These are phyloP conservation scores for Evernia prunastri DNA, from an alignment of 495 filamentous ascomycete genomes.

Conservation along the genomic window DNA sequence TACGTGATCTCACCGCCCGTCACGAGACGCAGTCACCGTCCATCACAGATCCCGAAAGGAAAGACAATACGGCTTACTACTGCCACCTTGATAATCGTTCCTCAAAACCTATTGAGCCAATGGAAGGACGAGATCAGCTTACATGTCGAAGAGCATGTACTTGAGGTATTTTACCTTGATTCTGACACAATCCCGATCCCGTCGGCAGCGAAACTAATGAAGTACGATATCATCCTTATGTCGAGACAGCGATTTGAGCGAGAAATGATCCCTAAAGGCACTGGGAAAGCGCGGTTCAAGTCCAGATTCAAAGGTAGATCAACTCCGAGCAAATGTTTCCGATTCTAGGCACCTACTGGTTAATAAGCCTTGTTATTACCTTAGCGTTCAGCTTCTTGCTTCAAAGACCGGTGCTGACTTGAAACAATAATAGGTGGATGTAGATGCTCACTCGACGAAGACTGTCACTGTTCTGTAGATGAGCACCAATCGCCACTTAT, in stretches of 20 bases:
- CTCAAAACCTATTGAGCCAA: slow-evolving; percentile 47
- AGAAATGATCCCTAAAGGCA: slow-evolving; percentile 33
- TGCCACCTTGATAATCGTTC: slow-evolving; percentile 54
- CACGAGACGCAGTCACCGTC: slow-evolving; percentile 40
- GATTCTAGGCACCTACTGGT: neutral
- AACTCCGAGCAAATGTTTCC: neutral
- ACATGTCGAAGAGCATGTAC: slow-evolving; percentile 53
- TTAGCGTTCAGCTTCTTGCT: neutral
- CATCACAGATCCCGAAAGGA: slow-evolving; percentile 37
- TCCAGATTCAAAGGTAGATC: neutral
- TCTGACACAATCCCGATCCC: slow-evolving; percentile 42
- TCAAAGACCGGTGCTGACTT: neutral
- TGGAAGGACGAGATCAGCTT: slow-evolving; percentile 56
- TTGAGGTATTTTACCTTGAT: slow-evolving; percentile 60
- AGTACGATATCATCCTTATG: slow-evolving; percentile 76
- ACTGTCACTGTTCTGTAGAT: slow-evolving; percentile 32
- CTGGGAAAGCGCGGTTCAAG: slow-evolving; percentile 8
- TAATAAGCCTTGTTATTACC: neutral
- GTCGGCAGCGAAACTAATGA: slow-evolving; percentile 47
- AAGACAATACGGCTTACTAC: slow-evolving; percentile 56
- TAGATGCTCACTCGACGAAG: slow-evolving; percentile 32
- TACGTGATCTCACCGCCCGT: slow-evolving; percentile 49
- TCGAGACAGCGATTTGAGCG: slow-evolving; percentile 66
- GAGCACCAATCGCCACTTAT: slow-evolving; percentile 57
- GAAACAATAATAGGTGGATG: slow-evolving; percentile 18